Base-by-base conservation (phyloP, 2,329 filamentous ascomycete species). In the Coniella lustricola region DNA sequence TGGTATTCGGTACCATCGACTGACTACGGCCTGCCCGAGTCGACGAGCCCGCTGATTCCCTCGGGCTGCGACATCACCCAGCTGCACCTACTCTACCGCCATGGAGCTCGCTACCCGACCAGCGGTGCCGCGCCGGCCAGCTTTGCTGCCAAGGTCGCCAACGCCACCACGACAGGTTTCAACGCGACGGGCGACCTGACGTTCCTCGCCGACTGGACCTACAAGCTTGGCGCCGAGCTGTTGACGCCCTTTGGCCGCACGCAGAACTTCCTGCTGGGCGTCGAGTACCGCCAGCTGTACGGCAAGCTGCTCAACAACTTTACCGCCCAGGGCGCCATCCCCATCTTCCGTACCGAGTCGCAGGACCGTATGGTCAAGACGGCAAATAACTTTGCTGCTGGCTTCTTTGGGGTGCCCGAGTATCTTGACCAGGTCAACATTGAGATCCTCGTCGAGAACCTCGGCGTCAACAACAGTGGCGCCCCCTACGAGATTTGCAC, bases 281-380 rank as follows among this genome's bases (percentile, higher is more conserved):
- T 70, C 12, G 59, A 61, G 45, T 62, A 70, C 49, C 64, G 68
- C 14, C 63, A 70, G 51, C 59, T 71, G n/a, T 71, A 66, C 38
- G 63, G 68, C 7, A 58, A 67, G 40, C 61, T 71, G 12, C 63
- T 72, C 36, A 71, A 70, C 52, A 71, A 71, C 57, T 71, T 71
- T 49, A 64, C 62, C 31, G 59, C 56, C 44, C 60, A 64, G 1
- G 62, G 63, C 21, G 60, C 64, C 4, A 55, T 70, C 38, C 67
- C 68, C 17, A 65, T 70, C 14, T 68, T 64, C 51, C 59, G 62
- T 20, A 62, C 61, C 22, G 49, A 63, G 50, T 62, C 59, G 3
- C 58, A 63, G 48, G 60, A 62, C 47, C 60, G 62, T 38, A 64
- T 63, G 62, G 60, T 64, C 42, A 64, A 64, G 56, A 61, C 59